A percentile compares a stretch with the other conserved stretches of the same genome.
phyloP scores from a whole-genome alignment of 2,329 filamentous ascomycete species.

The Penicillium expansum region DNA sequence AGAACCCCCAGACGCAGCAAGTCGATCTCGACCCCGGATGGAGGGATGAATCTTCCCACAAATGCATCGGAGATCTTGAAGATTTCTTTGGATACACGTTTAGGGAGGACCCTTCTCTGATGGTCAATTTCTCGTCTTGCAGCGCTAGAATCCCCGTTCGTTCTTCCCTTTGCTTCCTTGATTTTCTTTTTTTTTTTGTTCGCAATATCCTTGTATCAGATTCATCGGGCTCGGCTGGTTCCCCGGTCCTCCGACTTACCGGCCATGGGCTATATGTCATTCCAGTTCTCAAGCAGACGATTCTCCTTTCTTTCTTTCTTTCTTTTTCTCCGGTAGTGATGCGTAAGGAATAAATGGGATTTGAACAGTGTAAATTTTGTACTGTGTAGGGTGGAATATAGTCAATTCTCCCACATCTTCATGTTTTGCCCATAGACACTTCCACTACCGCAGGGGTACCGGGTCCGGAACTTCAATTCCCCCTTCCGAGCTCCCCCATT shows the following conservation, averaged over 20 bases:
- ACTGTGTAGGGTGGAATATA: not conserved
- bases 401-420: not conserved
- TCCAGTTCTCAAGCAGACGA: conserved; percentile 19
- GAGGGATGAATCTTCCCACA: conserved; percentile 28
- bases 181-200: conserved; percentile 17
- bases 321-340: not conserved
- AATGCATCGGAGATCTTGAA: conserved; percentile 32
- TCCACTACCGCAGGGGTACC: not conserved
- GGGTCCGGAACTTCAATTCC: conserved; percentile 21
- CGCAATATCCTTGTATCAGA: conserved; percentile 26
- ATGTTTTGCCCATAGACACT: not conserved
- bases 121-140: conserved; percentile 31
- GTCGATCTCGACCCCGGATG: conserved; percentile 20
- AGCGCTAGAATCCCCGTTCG: conserved; percentile 36
- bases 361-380: not conserved
- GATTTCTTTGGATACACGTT: conserved; percentile 22
- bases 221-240: conserved; percentile 18
- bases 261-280: conserved; percentile 18
- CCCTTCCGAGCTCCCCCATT: conserved; percentile 15
- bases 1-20: conserved; percentile 30
- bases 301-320: not conserved
- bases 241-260: conserved; percentile 11
- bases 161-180: conserved; percentile 24
- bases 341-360: not conserved
- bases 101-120: not conserved